Evolutionary conservation across 768 basidiomycete genomes (phyloP).

Genomic region (Tylopilus balloui): DNA sequence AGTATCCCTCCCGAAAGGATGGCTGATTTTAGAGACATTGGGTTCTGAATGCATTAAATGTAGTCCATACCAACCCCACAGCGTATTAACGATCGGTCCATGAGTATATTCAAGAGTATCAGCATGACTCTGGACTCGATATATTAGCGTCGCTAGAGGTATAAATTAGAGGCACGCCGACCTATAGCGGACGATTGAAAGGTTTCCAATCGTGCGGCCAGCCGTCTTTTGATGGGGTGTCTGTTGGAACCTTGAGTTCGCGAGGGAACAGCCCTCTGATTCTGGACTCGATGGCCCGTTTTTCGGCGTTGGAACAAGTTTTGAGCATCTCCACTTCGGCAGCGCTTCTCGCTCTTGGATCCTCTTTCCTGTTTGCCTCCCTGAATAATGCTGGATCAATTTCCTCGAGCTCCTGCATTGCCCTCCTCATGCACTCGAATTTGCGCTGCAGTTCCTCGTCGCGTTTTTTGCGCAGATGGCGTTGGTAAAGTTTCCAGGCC

Average conservation of each 20-base stretch:
- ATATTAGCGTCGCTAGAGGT: background rate
- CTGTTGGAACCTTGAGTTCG: constrained; percentile 79
- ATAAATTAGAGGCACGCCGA: background rate
- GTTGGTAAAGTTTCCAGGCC: constrained; percentile 80
- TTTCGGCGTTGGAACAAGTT: constrained; percentile 59
- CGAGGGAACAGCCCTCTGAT: constrained; percentile 82
- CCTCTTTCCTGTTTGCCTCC: constrained; percentile 71
- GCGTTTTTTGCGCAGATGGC: constrained; percentile 67
- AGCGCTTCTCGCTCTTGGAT: constrained; percentile 59
- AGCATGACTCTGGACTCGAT: background rate
- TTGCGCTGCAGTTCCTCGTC: constrained; percentile 70
- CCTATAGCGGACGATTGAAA: constrained; percentile 47
- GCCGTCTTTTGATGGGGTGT: constrained; percentile 74
- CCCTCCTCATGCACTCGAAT: constrained; percentile 74
- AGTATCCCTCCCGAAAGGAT: constrained; percentile 31
- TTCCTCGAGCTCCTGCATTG: constrained; percentile 75
- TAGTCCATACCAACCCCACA: background rate
- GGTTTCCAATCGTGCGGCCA: constrained; percentile 89
- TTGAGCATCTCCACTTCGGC: constrained; percentile 59
- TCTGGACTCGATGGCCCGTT: constrained; percentile 68
- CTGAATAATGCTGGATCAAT: constrained; percentile 50
- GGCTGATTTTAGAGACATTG: constrained; percentile 28
- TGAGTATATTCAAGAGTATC: background rate
- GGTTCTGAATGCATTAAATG: constrained; percentile 17
- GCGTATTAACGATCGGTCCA: constrained; percentile 3